phyloP scores from a whole-genome alignment of 2,329 filamentous ascomycete genomes.

The Alternaria tenuissima region DNA sequence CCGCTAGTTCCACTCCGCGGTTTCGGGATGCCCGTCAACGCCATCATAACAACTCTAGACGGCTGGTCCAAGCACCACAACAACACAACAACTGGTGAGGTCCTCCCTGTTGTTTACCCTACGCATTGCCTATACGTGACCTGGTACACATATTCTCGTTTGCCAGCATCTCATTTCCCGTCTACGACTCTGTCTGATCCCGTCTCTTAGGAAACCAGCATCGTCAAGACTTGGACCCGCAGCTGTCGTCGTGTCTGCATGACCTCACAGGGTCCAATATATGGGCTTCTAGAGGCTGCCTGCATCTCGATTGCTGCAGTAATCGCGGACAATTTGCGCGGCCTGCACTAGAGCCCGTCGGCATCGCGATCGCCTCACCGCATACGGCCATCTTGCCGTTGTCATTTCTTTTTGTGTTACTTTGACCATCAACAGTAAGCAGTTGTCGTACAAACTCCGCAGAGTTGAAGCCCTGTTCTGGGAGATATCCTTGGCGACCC shows the following conservation, averaged over 20 bases:
- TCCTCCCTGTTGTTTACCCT: constrained; percentile 11
- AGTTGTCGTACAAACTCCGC: neutral
- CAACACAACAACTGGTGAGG: constrained; percentile 22
- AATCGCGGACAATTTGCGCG: neutral
- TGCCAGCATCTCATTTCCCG: neutral
- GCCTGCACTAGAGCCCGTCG: constrained; percentile 5
- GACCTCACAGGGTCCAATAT: constrained; percentile 37
- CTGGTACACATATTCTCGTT: constrained; percentile 8
- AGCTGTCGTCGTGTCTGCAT: constrained; percentile 20
- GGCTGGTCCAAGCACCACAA: constrained; percentile 31
- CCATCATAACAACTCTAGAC: constrained; percentile 34
- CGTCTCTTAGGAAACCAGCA: constrained; percentile 18
- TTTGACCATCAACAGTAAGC: neutral
- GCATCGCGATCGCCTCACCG: neutral
- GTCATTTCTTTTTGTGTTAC: constrained; percentile 1
- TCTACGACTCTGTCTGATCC: neutral
- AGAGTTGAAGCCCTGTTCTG: neutral
- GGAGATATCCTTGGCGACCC: constrained; percentile 7
- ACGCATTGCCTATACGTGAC: constrained; percentile 12
- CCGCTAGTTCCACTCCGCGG: constrained; percentile 29
- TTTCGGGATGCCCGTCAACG: constrained; percentile 36
- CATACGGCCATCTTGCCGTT: neutral
- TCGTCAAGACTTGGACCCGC: constrained; percentile 6
- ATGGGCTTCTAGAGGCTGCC: neutral
- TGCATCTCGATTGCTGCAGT: constrained; percentile 8